A percentile compares a stretch with the other conserved stretches of the same genome.
These are phyloP conservation scores for Petasospora fabianii DNA, from an alignment of 1,139 yeast species.

Conservation along the genomic window DNA sequence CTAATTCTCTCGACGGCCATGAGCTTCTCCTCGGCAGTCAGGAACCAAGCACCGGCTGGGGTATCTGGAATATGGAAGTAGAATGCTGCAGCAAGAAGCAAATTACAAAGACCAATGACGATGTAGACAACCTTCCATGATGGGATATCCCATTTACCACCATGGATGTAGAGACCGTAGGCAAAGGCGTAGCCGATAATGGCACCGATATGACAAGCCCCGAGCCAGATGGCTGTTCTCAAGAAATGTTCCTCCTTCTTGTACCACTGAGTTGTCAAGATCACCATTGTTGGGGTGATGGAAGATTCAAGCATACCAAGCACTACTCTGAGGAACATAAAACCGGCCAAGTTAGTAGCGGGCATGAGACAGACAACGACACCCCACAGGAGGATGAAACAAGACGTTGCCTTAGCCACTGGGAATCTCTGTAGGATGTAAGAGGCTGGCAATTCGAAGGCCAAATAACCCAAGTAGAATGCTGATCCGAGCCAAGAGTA, in stretches of 20 bases:
- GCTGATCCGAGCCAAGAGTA: slow-evolving; percentile 48
- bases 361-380: slow-evolving; percentile 41
- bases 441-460: slow-evolving; percentile 24
- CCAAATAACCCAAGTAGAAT: slow-evolving; percentile 44
- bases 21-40: slow-evolving; percentile 47
- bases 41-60: slow-evolving; percentile 48
- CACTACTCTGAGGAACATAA: slow-evolving; percentile 33
- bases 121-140: slow-evolving; percentile 50
- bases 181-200: slow-evolving; percentile 43
- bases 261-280: slow-evolving; percentile 55
- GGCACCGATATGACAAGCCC: slow-evolving; percentile 47
- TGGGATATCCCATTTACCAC: slow-evolving; percentile 33
- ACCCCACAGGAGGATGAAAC: slow-evolving; percentile 41
- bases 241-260: slow-evolving; percentile 49
- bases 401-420: slow-evolving; percentile 30
- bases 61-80: slow-evolving; percentile 38
- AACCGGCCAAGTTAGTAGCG: slow-evolving; percentile 30
- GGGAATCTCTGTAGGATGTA: slow-evolving; percentile 41
- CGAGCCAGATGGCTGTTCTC: slow-evolving; percentile 43
- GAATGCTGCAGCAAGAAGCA: slow-evolving; percentile 42
- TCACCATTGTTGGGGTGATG: slow-evolving; percentile 51
- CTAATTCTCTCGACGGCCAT: slow-evolving; percentile 49
- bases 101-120: slow-evolving; percentile 46
- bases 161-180: slow-evolving; percentile 40
- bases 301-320: slow-evolving; percentile 47